Evolutionary conservation across 1,139 yeast species (phyloP).

Genomic region (Kodamaea arcana): DNA sequence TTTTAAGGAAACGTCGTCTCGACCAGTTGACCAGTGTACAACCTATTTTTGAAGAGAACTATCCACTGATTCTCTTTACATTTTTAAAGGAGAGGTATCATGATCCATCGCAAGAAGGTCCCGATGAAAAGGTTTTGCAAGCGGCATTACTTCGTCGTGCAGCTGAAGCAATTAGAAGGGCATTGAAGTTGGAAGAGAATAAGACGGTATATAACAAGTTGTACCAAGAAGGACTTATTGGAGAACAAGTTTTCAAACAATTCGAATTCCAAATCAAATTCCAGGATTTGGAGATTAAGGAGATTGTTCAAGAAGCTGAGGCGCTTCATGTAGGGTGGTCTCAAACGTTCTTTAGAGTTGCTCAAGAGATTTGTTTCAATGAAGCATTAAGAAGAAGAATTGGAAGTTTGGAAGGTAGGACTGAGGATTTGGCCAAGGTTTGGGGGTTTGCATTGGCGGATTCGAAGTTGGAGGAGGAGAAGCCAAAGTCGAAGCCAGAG

Average conservation of each 20-base stretch:
- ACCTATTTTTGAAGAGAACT: slow-evolving; percentile 70
- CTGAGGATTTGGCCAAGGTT: slow-evolving; percentile 41
- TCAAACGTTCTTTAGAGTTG: slow-evolving; percentile 67
- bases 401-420: slow-evolving; percentile 56
- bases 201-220: slow-evolving; percentile 64
- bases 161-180: slow-evolving; percentile 64
- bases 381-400: slow-evolving; percentile 85
- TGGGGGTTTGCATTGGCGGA: slow-evolving; percentile 44
- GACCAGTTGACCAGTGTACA: slow-evolving; percentile 51
- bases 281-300: slow-evolving; percentile 76
- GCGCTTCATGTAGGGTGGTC: slow-evolving; percentile 75
- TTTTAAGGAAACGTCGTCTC: slow-evolving; percentile 61
- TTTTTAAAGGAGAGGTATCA: slow-evolving; percentile 49
- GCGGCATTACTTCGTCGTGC: slow-evolving; percentile 81
- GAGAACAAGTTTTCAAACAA: slow-evolving; percentile 82
- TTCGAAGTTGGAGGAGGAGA: too few relatives aligned
- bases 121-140: slow-evolving; percentile 77
- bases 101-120: slow-evolving; percentile 42
- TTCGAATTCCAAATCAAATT: slow-evolving; percentile 73
- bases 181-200: slow-evolving; percentile 67
- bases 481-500: too few relatives aligned
- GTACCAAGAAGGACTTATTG: slow-evolving; percentile 85
- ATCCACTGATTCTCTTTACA: slow-evolving; percentile 60
- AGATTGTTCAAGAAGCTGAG: slow-evolving; percentile 76
- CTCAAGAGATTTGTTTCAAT: slow-evolving; percentile 87